Percentiles rank a stretch among this genome's conserved stretches.
These are phyloP conservation scores for Chromera velia DNA, from an alignment of 73 alveolate species.

Conservation along the genomic window DNA sequence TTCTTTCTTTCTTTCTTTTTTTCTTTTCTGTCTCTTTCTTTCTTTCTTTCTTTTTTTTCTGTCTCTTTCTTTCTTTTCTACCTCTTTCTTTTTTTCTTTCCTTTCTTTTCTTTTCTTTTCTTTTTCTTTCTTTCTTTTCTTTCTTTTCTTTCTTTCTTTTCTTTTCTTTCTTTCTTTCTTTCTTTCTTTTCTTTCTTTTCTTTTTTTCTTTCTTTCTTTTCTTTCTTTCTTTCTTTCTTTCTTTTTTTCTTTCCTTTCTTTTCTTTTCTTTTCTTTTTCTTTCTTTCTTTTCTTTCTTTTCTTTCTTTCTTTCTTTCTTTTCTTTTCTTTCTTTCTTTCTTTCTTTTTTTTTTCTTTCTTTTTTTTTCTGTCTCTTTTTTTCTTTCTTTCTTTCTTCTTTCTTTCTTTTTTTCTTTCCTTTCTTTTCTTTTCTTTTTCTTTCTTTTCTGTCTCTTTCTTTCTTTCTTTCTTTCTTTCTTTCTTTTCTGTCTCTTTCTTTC, in stretches of 20 bases:
- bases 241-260: neutral
- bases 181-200: neutral
- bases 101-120: neutral
- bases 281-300: no score
- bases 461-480: no score
- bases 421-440: no score
- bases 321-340: no score
- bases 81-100: neutral
- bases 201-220: neutral
- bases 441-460: no score
- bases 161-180: neutral
- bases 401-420: no score
- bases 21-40: neutral
- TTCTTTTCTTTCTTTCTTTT: neutral
- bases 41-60: neutral
- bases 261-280: neutral
- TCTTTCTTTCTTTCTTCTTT: no score
- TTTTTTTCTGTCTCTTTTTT: no score
- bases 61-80: neutral
- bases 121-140: neutral
- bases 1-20: neutral
- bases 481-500: no score
- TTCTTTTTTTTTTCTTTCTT: no score
- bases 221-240: neutral
- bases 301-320: no score